These are phyloP conservation scores for Geotrichum europaeum DNA, from an alignment of 1,139 yeast species.

Conservation along the genomic window DNA sequence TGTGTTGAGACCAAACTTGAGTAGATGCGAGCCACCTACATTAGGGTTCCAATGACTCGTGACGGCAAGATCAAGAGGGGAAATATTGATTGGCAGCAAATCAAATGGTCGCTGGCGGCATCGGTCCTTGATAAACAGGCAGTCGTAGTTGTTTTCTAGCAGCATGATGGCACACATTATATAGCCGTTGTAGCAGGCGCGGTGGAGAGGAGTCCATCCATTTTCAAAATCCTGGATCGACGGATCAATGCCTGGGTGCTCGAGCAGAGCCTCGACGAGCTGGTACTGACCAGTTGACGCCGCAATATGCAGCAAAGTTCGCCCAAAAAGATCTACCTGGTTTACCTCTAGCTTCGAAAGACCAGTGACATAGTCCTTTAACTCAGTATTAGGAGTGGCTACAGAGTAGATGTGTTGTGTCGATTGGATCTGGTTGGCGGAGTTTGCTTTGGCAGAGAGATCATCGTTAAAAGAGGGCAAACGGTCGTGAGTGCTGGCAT, in stretches of 20 bases:
- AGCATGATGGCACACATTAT: constrained; percentile 51
- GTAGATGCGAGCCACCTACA: constrained; percentile 53
- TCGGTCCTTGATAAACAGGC: constrained; percentile 58
- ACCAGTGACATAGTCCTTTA: neutral
- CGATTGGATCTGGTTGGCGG: neutral
- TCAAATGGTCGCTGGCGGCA: constrained; percentile 49
- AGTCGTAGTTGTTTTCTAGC: constrained; percentile 39
- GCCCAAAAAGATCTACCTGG: constrained; percentile 65
- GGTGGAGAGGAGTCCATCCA: constrained; percentile 80
- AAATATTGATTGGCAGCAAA: constrained; percentile 45
- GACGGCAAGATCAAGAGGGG: constrained; percentile 31
- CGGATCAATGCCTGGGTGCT: constrained; percentile 45
- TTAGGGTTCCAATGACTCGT: constrained; percentile 30
- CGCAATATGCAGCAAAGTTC: constrained; percentile 58
- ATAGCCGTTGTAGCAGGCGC: constrained; percentile 55
- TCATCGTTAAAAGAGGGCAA: neutral
- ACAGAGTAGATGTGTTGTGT: neutral
- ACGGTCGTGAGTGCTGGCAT: constrained; percentile 9
- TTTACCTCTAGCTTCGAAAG: constrained; percentile 29
- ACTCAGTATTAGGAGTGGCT: neutral
- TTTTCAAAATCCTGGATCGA: constrained; percentile 60
- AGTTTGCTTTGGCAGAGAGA: neutral
- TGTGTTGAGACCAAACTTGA: constrained; percentile 60
- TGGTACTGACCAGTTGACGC: constrained; percentile 49
- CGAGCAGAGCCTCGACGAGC: constrained; percentile 43